A percentile compares a stretch with the other conserved stretches of the same genome.
phyloP scores from a whole-genome alignment of 2,329 filamentous ascomycete genomes.

The Aphanoascus verrucosus region DNA sequence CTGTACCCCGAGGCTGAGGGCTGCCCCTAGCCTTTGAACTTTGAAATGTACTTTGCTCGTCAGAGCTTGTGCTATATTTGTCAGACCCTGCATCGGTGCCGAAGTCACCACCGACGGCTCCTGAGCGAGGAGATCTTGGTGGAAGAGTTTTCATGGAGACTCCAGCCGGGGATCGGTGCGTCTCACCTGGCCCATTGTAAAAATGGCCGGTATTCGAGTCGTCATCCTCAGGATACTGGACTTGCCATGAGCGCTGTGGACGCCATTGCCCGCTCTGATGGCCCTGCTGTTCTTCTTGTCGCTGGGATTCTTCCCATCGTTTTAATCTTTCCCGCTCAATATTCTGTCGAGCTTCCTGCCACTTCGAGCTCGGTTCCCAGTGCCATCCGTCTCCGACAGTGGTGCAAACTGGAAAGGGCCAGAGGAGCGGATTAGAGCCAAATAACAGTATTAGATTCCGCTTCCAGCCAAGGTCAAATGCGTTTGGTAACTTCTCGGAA shows the following conservation, averaged over 20 bases:
- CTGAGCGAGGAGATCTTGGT: constrained; percentile 30
- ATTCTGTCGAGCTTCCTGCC: constrained; percentile 59
- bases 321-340: constrained; percentile 35
- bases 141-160: constrained; percentile 36
- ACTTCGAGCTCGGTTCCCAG: constrained; percentile 77
- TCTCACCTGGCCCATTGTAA: constrained; percentile 1
- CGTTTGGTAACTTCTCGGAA: constrained; percentile 76
- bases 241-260: constrained; percentile 7
- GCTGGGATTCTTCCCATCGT: constrained; percentile 25
- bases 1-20: not conserved
- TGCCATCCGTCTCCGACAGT: constrained; percentile 87
- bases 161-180: constrained; percentile 28
- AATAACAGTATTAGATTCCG: constrained; percentile 74
- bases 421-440: constrained; percentile 59
- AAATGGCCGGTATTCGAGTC: not conserved
- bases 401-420: constrained; percentile 71
- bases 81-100: constrained; percentile 19
- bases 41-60: constrained; percentile 9
- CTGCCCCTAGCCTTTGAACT: not conserved
- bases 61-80: constrained; percentile 18
- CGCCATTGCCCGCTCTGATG: not conserved
- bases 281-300: constrained; percentile 21
- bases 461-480: constrained; percentile 80
- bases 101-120: constrained; percentile 28
- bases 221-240: not conserved